Conservation (phyloP, 129 eudicot genomes). For the Centrapalus pauciflorus region DNA sequence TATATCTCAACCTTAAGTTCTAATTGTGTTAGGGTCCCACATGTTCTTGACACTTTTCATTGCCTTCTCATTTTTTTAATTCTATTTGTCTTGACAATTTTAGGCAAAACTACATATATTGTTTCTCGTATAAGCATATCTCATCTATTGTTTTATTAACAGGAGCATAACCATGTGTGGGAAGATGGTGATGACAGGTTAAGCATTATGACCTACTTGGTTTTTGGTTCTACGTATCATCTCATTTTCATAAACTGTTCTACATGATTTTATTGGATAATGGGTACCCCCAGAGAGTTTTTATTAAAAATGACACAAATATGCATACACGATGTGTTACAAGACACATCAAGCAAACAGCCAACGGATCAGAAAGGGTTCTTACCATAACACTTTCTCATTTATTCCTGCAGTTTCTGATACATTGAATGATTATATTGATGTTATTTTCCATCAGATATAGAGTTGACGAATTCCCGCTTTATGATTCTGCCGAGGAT, state of each 20-base stretch:
- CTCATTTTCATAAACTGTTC: too few relatives aligned
- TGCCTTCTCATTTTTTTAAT: background rate
- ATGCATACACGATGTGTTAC: too few relatives aligned
- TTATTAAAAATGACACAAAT: too few relatives aligned
- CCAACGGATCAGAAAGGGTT: too few relatives aligned
- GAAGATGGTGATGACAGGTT: constrained; percentile 97
- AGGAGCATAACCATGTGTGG: constrained; percentile 90
- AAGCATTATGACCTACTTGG: too few relatives aligned
- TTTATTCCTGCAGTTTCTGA: background rate
- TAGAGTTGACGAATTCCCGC: constrained; percentile 71
- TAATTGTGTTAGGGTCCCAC: background rate
- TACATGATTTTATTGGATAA: too few relatives aligned
- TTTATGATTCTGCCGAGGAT: constrained; percentile 96
- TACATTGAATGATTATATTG: background rate
- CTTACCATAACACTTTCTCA: too few relatives aligned
- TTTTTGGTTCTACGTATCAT: too few relatives aligned
- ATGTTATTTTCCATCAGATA: constrained; percentile 41
- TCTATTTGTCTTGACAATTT: background rate
- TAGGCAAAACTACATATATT: background rate
- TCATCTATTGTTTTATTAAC: constrained; percentile 5
- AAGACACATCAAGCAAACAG: too few relatives aligned
- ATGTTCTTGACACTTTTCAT: background rate
- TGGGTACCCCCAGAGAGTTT: too few relatives aligned
- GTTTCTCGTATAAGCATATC: background rate
- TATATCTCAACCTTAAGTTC: background rate